phyloP scores from a whole-genome alignment of 768 basidiomycete genomes.

The Obba rivulosa region DNA sequence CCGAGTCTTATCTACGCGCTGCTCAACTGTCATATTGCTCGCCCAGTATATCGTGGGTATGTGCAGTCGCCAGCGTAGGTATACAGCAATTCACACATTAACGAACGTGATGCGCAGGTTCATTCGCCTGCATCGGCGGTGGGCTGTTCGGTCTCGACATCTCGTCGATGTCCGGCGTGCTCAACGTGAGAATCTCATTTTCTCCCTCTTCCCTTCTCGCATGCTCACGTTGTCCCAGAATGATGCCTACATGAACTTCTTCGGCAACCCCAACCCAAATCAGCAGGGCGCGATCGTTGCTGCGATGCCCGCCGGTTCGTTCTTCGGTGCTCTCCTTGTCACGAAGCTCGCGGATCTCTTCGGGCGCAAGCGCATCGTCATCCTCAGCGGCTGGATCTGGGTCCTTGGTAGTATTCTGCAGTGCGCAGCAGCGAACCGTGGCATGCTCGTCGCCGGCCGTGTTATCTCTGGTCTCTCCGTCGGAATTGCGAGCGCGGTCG shows the following conservation, averaged over 20 bases:
- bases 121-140: slow-evolving; percentile 79
- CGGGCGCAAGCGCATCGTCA: slow-evolving; percentile 63
- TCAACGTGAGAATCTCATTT: slow-evolving; percentile 37
- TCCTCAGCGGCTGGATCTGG: slow-evolving; percentile 66
- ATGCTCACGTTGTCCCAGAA: slow-evolving; percentile 17
- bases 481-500: slow-evolving; percentile 59
- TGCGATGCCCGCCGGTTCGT: slow-evolving; percentile 71
- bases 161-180: slow-evolving; percentile 75
- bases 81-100: too few relatives aligned
- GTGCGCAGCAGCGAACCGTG: slow-evolving; percentile 56
- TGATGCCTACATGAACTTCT: slow-evolving; percentile 27
- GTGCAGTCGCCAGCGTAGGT: background rate
- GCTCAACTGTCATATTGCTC: background rate
- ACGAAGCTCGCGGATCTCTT: slow-evolving; percentile 57
- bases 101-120: slow-evolving; percentile 24
- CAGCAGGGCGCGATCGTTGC: slow-evolving; percentile 75
- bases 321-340: slow-evolving; percentile 60
- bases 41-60: slow-evolving; percentile 60
- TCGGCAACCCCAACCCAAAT: slow-evolving; percentile 39
- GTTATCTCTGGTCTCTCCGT: slow-evolving; percentile 65
- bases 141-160: slow-evolving; percentile 79
- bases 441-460: slow-evolving; percentile 56
- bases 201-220: background rate
- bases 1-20: background rate
- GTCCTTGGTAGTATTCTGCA: slow-evolving; percentile 70